Evolutionary conservation across 768 basidiomycete species (phyloP), one percentile per base, ranked within the genome.

Genomic region (Infundibulicybe gibba): DNA sequence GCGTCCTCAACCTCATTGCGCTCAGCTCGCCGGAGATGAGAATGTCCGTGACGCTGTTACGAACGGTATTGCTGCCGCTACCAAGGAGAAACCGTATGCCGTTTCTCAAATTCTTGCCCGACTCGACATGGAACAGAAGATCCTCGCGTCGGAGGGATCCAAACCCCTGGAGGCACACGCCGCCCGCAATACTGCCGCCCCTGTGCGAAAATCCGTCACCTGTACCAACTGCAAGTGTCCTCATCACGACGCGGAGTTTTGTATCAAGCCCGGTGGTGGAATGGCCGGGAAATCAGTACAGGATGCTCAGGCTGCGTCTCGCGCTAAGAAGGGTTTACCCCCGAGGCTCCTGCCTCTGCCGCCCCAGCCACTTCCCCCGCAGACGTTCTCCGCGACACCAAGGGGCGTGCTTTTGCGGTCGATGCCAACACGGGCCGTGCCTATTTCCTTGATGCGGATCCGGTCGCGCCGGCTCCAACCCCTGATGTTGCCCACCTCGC

Each of bases 1-100:
- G 42, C 4, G 52, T 52, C 15, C 34, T 58, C 1, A 45, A 56
- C 40, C 41, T 53, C 8, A 49, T 53, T 30, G 38, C 55, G 0
- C 40, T 56, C 32, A 53, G 48, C 1, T 25, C 25, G 25, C 16
- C 44, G 0, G 48, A 55, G 1, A 43, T 55, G 15, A 19, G 40
- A 19, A 34, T n/a, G 41, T 59, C 1, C 34, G 44, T 5, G 43
- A 55, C 31, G 48, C 51, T 12, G 35, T 55, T 13, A 44, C 43
- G 8, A 25, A 12, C 6, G 11, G 25, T 19, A 14, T 38, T 10
- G 17, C 35, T 6, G 17, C 4, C 3, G 3, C 35, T 6, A 38
- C 35, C 3, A 19, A 38, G n/a, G 35, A 14, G 14, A 6, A 3
- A 3, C 35, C 35, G 3, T 38, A 38, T 19, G 10, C n/a, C 6